phyloP scores from a whole-genome alignment of 2,329 filamentous ascomycete genomes.

The Zymoseptoria ardabiliae region DNA sequence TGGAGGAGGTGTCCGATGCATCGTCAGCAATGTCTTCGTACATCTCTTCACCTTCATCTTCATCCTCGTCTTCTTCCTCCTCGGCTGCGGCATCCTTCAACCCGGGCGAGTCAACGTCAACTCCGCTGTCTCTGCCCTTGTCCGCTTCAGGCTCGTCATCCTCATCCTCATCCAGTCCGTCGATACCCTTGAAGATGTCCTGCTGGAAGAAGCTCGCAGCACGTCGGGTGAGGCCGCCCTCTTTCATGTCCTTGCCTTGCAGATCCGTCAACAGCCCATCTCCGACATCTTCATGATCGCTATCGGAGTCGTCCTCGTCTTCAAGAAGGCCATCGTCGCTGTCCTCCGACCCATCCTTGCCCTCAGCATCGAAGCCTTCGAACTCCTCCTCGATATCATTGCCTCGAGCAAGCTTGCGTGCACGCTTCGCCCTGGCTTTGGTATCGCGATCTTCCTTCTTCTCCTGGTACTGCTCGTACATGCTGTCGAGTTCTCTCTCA shows the following conservation, averaged over 20 bases:
- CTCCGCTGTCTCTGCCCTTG: conserved; percentile 39
- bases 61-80: conserved; percentile 15
- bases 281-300: conserved; percentile 45
- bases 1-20: neutral
- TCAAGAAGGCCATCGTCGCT: conserved; percentile 47
- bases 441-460: conserved; percentile 71
- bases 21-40: neutral
- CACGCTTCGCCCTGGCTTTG: conserved; percentile 85
- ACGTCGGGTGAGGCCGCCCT: conserved; percentile 64
- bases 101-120: conserved; percentile 30
- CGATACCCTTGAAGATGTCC: conserved; percentile 83
- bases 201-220: conserved; percentile 89
- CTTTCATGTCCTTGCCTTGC: conserved; percentile 39
- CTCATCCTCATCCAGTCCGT: conserved; percentile 50
- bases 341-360: conserved; percentile 36
- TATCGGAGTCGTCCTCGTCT: conserved; percentile 57
- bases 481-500: conserved; percentile 74
- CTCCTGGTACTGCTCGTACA: conserved; percentile 83
- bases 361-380: conserved; percentile 70
- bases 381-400: conserved; percentile 75
- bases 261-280: conserved; percentile 52
- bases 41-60: conserved; percentile 7
- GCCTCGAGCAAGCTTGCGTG: conserved; percentile 54
- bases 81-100: conserved; percentile 16
- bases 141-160: conserved; percentile 31